phyloP scores from a whole-genome alignment of 768 basidiomycete species.

The Termitomyces bulborhizus region DNA sequence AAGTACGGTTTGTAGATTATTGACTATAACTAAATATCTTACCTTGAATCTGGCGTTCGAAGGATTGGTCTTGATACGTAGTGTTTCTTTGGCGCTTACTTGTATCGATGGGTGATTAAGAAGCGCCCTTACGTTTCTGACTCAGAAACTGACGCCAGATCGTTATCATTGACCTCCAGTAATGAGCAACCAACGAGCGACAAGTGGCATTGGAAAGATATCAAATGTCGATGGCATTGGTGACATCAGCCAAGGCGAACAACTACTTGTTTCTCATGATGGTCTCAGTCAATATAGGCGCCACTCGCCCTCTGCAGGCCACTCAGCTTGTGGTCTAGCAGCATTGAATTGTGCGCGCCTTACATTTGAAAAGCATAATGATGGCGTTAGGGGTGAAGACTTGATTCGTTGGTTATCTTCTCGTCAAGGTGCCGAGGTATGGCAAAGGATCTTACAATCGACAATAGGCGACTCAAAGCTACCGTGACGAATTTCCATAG shows the following conservation, averaged over 20 bases:
- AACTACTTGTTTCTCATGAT: conserved; percentile 31
- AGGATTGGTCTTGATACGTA: not conserved
- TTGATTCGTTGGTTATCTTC: conserved; percentile 28
- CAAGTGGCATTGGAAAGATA: not conserved
- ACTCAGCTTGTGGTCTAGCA: conserved; percentile 59
- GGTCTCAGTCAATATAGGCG: conserved; percentile 54
- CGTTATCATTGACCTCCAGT: not conserved
- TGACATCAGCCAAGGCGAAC: conserved; percentile 21
- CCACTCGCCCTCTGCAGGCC: conserved; percentile 26
- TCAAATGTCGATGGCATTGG: conserved; percentile 11
- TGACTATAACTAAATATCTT: not conserved
- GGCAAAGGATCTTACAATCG: not conserved
- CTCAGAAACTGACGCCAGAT: not conserved
- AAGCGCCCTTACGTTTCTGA: not conserved
- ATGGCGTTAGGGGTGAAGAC: conserved; percentile 20
- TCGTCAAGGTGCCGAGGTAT: conserved; percentile 30
- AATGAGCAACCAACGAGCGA: not conserved
- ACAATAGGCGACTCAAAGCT: not conserved
- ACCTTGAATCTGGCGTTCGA: not conserved
- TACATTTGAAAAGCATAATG: conserved; percentile 30
- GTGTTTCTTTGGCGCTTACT: not conserved
- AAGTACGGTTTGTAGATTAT: not conserved
- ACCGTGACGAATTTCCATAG: conserved; percentile 23
- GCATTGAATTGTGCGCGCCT: conserved; percentile 58
- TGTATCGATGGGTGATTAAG: not conserved